These are phyloP conservation scores for Colletotrichum plurivorum DNA, from an alignment of 2,329 filamentous ascomycete species.

Conservation along the genomic window DNA sequence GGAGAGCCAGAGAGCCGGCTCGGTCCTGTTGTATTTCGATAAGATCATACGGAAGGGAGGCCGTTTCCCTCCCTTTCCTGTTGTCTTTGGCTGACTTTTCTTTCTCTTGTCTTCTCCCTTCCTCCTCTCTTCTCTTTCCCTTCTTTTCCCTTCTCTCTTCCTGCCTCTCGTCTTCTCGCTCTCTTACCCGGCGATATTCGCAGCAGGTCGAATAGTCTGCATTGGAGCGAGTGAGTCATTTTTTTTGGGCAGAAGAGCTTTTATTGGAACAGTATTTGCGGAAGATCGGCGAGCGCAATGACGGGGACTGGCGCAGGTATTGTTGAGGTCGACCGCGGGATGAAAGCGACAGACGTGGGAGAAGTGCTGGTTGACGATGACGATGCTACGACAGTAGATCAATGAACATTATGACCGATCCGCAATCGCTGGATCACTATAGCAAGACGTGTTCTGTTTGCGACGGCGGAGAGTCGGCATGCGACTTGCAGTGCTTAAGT, in stretches of 20 bases:
- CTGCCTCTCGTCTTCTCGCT: neutral
- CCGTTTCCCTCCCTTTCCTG: neutral
- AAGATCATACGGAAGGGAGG: constrained; percentile 17
- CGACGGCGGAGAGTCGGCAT: neutral
- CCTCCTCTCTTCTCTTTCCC: neutral
- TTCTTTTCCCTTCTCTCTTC: constrained; percentile 1
- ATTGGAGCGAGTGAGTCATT: constrained; percentile 2
- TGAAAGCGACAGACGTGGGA: constrained; percentile 25
- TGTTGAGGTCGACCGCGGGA: constrained; percentile 22
- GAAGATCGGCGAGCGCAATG: neutral
- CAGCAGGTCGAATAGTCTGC: neutral
- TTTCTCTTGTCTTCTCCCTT: neutral
- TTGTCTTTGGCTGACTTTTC: neutral
- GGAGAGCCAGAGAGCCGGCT: constrained; percentile 27
- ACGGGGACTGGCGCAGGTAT: constrained; percentile 14
- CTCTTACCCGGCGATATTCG: neutral
- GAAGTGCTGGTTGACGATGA: constrained; percentile 20
- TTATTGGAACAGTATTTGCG: constrained; percentile 1
- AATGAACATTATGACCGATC: constrained; percentile 40
- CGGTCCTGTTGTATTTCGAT: constrained; percentile 18
- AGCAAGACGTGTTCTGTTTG: neutral
- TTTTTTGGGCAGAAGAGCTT: neutral
- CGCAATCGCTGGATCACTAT: constrained; percentile 30
- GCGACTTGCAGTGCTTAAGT: too few species aligned
- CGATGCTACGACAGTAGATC: constrained; percentile 36